Conservation (phyloP, 805 yeast species). For the Kluyveromyces aestuarii region DNA sequence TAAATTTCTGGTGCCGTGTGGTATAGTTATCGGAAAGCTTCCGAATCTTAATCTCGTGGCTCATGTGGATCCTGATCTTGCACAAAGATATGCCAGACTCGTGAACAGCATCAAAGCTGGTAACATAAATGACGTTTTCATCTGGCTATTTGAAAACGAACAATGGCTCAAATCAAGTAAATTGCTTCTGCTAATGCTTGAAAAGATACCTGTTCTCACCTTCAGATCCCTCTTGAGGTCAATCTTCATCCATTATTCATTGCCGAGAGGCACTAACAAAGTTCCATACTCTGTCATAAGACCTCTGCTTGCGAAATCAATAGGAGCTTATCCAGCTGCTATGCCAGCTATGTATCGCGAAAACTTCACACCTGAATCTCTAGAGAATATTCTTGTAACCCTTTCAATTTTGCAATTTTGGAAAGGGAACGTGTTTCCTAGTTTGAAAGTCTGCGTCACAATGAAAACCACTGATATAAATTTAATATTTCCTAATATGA, state of each 20-base stretch:
- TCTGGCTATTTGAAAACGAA: constrained; percentile 26
- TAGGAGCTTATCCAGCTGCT: constrained; percentile 6
- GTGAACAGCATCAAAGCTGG: constrained; percentile 35
- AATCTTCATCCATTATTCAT: constrained; percentile 11
- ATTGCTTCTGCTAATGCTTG: constrained; percentile 31
- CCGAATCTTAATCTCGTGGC: constrained; percentile 32
- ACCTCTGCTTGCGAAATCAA: constrained; percentile 10
- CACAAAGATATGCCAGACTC: constrained; percentile 32
- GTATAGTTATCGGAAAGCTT: constrained; percentile 44
- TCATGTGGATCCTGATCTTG: constrained; percentile 17
- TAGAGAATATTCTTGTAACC: constrained; percentile 23
- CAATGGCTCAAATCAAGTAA: constrained; percentile 24
- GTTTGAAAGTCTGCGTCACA: constrained; percentile 21
- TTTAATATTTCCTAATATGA: constrained; percentile 22
- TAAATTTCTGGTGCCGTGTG: constrained; percentile 41
- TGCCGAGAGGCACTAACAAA: constrained; percentile 16
- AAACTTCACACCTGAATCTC: constrained; percentile 16
- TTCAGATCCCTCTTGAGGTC: constrained; percentile 31
- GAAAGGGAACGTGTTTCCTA: constrained; percentile 28
- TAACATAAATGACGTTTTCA: constrained; percentile 29
- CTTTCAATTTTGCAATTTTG: constrained; percentile 23
- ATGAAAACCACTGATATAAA: constrained; percentile 18
- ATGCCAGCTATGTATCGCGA: constrained; percentile 15
- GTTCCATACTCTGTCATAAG: constrained; percentile 17
- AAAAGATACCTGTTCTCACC: constrained; percentile 34